Base-by-base conservation (phyloP, 495 filamentous ascomycete genomes). In the Talaromyces ruber region DNA sequence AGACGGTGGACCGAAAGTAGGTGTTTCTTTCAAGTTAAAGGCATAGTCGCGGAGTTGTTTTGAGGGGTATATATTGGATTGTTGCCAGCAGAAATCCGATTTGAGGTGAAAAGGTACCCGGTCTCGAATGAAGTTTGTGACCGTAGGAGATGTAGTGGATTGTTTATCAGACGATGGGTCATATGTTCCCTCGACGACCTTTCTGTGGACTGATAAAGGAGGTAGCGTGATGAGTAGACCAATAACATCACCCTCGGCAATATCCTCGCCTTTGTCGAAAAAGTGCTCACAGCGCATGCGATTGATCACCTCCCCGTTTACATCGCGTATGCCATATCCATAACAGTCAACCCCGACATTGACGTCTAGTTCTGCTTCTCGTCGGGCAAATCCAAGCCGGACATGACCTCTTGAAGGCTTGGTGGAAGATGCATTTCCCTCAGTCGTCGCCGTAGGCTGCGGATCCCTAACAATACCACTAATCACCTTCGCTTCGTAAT, bases 271-370 rank as follows among this genome's bases (percentile, higher is more conserved):
- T 43, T 84, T 76, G 0, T 88, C 88, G 66, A 91, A 91, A 73
- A 96, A 94, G 66, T 91, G 88, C 65, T 90, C 88, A 12, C 93
- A 92, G 32, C 94, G 87, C 61, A 93, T 97, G 77, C 93, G 89
- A 74, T 95, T 92, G 24, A 97, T 88, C 54, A 94, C 93, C 69
- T 98, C 91, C 9, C 93, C 93, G 12, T 85, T 82, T 12, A 91
- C 85, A 68, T 98, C 95, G 22, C 93, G 86, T 60, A 99, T 82
- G 21, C 90, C 95, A 70, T 99, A 99, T 53, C 92, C 94, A 72
- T 98, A 98, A 34, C 90, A 92, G 71, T 99, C 94, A 66, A 93
- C 96, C 0, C 95, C 95, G 12, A 97, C 91, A 9, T 95, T 94
- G 14, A 90, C 90, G 66, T 98, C 95, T 3, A 97, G 77, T 18